These are phyloP conservation scores for Rhizophora mangle DNA, from an alignment of 345 rosid species.

Conservation along the genomic window DNA sequence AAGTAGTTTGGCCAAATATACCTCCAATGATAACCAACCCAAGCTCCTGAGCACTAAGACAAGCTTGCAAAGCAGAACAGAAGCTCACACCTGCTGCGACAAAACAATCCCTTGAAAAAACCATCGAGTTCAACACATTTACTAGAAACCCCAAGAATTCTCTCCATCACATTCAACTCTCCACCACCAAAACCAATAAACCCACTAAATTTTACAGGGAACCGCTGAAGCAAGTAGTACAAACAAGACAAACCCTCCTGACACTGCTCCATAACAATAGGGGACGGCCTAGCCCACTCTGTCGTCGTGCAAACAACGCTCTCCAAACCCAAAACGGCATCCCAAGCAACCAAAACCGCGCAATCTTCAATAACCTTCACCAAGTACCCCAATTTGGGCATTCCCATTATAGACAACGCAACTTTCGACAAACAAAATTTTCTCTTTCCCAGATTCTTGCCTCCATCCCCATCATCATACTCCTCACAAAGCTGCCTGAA, in stretches of 20 bases:
- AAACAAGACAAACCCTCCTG: slow-evolving; percentile 89
- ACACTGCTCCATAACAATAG: slow-evolving; percentile 89
- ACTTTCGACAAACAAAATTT: slow-evolving; percentile 78
- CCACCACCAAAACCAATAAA: slow-evolving; percentile 25
- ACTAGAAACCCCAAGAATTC: slow-evolving; percentile 51
- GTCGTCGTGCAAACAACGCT: slow-evolving; percentile 54
- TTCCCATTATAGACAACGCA: slow-evolving; percentile 77
- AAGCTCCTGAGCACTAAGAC: slow-evolving; percentile 64
- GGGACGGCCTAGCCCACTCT: slow-evolving; percentile 76
- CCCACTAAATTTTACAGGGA: slow-evolving; percentile 51
- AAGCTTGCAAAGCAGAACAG: slow-evolving; percentile 78
- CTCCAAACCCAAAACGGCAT: slow-evolving; percentile 64
- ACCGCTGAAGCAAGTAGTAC: slow-evolving; percentile 89
- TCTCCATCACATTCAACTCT: slow-evolving; percentile 48
- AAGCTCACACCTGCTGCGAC: slow-evolving; percentile 93
- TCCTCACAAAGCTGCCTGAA: slow-evolving; percentile 64
- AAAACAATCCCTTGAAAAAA: slow-evolving; percentile 82
- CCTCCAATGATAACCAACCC: slow-evolving; percentile 65
- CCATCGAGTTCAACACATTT: slow-evolving; percentile 54
- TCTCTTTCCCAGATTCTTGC: slow-evolving; percentile 29
- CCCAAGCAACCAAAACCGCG: slow-evolving; percentile 66
- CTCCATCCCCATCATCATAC: slow-evolving; percentile 39
- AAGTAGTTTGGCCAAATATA: slow-evolving; percentile 42
- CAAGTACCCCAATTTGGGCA: slow-evolving; percentile 81
- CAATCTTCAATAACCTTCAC: slow-evolving; percentile 69